These are phyloP conservation scores for Picea engelmannii DNA, from an alignment of 83 land plant species.

Conservation along the genomic window DNA sequence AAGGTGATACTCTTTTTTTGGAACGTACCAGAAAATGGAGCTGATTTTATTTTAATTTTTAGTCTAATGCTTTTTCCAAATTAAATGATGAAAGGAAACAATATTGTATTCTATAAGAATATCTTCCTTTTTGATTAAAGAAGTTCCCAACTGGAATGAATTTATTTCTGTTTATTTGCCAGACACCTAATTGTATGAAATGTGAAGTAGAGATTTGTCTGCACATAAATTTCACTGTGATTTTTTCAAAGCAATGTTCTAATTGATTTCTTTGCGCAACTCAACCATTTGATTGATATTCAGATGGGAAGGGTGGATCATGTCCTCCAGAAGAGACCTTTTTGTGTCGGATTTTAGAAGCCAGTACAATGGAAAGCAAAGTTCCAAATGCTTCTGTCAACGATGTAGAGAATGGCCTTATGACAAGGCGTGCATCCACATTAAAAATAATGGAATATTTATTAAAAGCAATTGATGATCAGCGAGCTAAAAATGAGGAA, in stretches of 20 bases:
- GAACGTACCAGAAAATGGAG: background rate
- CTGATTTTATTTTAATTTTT: conserved; percentile 10
- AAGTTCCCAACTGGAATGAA: background rate
- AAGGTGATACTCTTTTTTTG: conserved; percentile 39
- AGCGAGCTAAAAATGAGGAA: conserved; percentile 58
- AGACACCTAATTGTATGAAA: too few species aligned
- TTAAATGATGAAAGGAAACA: background rate
- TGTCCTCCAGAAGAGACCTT: conserved; percentile 37
- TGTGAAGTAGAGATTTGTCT: background rate
- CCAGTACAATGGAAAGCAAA: conserved; percentile 68
- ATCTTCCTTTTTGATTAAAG: background rate
- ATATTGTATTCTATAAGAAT: background rate
- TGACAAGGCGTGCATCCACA: conserved; percentile 31
- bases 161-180: too few species aligned
- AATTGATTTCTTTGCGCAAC: background rate
- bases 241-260: background rate
- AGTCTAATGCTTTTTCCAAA: background rate
- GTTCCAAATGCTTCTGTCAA: conserved; percentile 25
- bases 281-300: conserved; percentile 6
- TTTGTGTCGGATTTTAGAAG: conserved; percentile 59
- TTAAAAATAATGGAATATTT: conserved; percentile 38
- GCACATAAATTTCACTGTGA: too few species aligned
- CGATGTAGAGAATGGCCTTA: conserved; percentile 49
- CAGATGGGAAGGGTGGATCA: conserved; percentile 44
- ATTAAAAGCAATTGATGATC: conserved; percentile 48